phyloP scores from a whole-genome alignment of 1,284 basidiomycete species.

The Afroboletus lepidellus region DNA sequence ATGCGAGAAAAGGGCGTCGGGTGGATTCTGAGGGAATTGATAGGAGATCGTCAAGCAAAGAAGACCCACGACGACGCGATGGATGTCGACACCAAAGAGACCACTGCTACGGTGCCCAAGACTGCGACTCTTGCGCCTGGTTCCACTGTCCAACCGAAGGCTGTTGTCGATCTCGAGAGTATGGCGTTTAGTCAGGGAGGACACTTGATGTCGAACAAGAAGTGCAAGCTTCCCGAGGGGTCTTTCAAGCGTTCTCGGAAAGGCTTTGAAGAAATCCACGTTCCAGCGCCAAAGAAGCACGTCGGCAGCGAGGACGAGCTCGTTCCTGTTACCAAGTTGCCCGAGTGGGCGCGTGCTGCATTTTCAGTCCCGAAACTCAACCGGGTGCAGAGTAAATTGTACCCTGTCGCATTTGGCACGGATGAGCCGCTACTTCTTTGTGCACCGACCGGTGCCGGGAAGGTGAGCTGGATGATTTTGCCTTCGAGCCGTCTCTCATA shows the following conservation, averaged over 20 bases:
- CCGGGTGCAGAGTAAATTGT: slow-evolving; percentile 92
- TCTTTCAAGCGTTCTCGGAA: slow-evolving; percentile 97
- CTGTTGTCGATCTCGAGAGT: slow-evolving; percentile 86
- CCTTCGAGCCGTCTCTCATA: slow-evolving; percentile 11
- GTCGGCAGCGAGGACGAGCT: slow-evolving; percentile 66
- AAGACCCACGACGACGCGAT: slow-evolving; percentile 57
- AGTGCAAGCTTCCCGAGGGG: slow-evolving; percentile 95
- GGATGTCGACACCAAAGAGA: slow-evolving; percentile 68
- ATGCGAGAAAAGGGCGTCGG: slow-evolving; percentile 98
- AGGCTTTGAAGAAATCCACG: slow-evolving; percentile 98
- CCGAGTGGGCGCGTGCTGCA: slow-evolving; percentile 84
- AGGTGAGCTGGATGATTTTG: slow-evolving; percentile 52
- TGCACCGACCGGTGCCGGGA: slow-evolving; percentile 98
- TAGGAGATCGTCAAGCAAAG: slow-evolving; percentile 71
- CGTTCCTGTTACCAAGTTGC: slow-evolving; percentile 76
- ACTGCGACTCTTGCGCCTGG: slow-evolving; percentile 90
- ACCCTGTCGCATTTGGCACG: slow-evolving; percentile 89
- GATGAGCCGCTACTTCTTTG: slow-evolving; percentile 96
- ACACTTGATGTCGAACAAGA: slow-evolving; percentile 98
- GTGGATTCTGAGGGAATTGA: slow-evolving; percentile 91
- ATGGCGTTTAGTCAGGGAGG: slow-evolving; percentile 97
- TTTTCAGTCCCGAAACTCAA: slow-evolving; percentile 88
- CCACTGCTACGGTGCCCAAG: slow-evolving; percentile 62
- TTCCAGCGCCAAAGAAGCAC: slow-evolving; percentile 89
- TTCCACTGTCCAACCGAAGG: slow-evolving; percentile 84